Evolutionary conservation across 2,329 filamentous ascomycete genomes (phyloP).

Genomic region (Aureobasidium melanogenum): DNA sequence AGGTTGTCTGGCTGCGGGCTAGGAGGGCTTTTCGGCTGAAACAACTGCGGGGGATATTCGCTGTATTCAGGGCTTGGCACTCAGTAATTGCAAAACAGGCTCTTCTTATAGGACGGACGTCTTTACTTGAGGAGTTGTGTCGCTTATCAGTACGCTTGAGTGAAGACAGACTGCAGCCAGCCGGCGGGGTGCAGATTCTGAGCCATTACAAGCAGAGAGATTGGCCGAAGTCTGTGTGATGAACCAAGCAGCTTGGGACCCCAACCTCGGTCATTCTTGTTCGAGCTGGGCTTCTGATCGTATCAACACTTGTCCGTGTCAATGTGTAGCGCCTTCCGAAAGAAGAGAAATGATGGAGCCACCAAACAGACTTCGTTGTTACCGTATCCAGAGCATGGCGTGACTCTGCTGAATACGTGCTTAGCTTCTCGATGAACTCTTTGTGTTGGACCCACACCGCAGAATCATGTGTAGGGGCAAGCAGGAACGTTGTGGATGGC

Average conservation of each 20-base stretch:
- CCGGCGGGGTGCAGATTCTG: not conserved
- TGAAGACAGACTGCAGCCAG: not conserved
- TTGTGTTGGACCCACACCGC: not conserved
- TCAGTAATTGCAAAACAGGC: not conserved
- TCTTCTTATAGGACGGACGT: not conserved
- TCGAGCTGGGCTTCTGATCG: not conserved
- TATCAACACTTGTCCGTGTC: not conserved
- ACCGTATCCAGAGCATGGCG: not conserved
- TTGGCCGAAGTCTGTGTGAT: not conserved
- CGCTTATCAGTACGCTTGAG: not conserved
- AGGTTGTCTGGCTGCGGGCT: not conserved
- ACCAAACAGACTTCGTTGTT: not conserved
- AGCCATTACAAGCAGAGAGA: not conserved
- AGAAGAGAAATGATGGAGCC: not conserved
- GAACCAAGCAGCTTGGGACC: not conserved
- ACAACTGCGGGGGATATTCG: not conserved
- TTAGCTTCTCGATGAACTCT: not conserved
- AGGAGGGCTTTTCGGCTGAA: not conserved
- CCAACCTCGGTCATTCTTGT: not conserved
- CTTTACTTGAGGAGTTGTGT: not conserved
- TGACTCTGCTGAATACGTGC: not conserved
- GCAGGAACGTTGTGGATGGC: not conserved
- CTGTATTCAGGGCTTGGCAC: not conserved
- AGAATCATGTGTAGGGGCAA: not conserved
- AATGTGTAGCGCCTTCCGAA: not conserved